A percentile compares a stretch with the other conserved stretches of the same genome.
Evolutionary conservation across 1,139 yeast genomes (phyloP).

Genomic region (Pichia sp.): DNA sequence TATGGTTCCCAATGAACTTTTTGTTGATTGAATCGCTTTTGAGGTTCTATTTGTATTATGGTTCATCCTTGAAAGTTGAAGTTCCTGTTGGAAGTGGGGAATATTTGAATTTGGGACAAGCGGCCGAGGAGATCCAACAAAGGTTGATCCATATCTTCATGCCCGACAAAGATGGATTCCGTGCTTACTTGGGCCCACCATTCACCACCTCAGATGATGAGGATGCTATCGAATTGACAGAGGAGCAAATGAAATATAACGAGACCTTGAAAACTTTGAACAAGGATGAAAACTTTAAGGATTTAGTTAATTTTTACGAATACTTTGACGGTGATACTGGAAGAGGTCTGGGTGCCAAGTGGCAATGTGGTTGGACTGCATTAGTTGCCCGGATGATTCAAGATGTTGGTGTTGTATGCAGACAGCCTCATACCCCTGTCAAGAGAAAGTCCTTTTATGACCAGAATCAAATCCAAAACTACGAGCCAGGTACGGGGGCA

Average conservation of each 20-base stretch:
- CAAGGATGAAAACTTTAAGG: constrained; percentile 70
- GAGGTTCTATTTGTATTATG: constrained; percentile 85
- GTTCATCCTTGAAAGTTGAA: constrained; percentile 80
- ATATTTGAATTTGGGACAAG: constrained; percentile 77
- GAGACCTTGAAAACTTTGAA: constrained; percentile 41
- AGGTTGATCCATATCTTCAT: constrained; percentile 77
- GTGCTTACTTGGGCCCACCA: constrained; percentile 69
- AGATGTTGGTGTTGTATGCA: constrained; percentile 73
- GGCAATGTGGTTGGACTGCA: constrained; percentile 98
- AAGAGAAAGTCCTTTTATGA: constrained; percentile 29
- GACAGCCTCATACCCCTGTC: constrained; percentile 39
- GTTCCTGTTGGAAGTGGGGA: constrained; percentile 89
- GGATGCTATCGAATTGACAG: constrained; percentile 35
- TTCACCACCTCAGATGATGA: constrained; percentile 6
- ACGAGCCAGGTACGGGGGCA: constrained; percentile 54
- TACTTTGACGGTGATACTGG: constrained; percentile 96
- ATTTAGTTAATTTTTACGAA: constrained; percentile 77
- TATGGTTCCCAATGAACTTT: constrained; percentile 95
- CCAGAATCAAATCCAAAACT: constrained; percentile 40
- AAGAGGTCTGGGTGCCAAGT: constrained; percentile 90
- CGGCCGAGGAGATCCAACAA: constrained; percentile 89
- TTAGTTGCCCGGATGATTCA: constrained; percentile 90
- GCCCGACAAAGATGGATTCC: constrained; percentile 62
- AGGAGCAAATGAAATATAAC: constrained; percentile 28
- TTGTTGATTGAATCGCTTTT: constrained; percentile 84